Conservation (phyloP, 768 basidiomycete species). For the Lactifluus echinatus region DNA sequence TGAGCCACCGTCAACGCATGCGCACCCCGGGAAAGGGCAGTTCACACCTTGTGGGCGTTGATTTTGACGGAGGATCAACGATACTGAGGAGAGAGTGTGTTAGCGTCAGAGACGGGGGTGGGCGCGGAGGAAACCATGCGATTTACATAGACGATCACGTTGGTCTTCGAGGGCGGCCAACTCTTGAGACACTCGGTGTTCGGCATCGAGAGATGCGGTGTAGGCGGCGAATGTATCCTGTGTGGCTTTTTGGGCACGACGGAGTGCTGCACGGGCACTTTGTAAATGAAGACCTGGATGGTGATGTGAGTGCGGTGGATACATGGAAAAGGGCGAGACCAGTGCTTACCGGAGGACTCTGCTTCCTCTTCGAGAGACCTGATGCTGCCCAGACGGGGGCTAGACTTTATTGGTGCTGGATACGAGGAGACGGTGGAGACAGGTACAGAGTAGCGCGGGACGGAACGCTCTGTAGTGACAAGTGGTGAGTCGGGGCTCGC, state of each 20-base stretch:
- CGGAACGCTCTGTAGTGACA: slow-evolving; percentile 1
- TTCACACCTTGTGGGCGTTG: slow-evolving; percentile 14
- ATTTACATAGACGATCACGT: slow-evolving; percentile 16
- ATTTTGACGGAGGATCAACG: slow-evolving; percentile 16
- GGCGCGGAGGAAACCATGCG: not conserved
- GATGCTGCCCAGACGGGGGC: slow-evolving; percentile 13
- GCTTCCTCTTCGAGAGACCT: slow-evolving; percentile 18
- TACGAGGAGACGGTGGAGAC: not conserved
- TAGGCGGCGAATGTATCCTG: slow-evolving; percentile 17
- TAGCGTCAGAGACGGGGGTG: not conserved
- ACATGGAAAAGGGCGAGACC: too few relatives aligned
- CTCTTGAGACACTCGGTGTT: slow-evolving; percentile 15
- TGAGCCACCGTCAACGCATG: slow-evolving; percentile 6
- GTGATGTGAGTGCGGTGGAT: too few relatives aligned
- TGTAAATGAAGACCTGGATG: slow-evolving; percentile 14
- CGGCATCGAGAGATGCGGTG: slow-evolving; percentile 16
- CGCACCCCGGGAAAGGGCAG: slow-evolving; percentile 10
- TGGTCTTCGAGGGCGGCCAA: slow-evolving; percentile 17
- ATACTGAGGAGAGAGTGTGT: slow-evolving; percentile 7
- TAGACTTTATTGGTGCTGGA: slow-evolving; percentile 9
- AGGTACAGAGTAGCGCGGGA: slow-evolving; percentile 5
- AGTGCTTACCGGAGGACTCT: slow-evolving; percentile 14
- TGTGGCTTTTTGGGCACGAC: slow-evolving; percentile 20
- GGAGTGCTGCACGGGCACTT: slow-evolving; percentile 11
- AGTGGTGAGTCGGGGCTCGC: not conserved